phyloP scores from a whole-genome alignment of 306 rosid genomes.

The Carpinus fangiana region DNA sequence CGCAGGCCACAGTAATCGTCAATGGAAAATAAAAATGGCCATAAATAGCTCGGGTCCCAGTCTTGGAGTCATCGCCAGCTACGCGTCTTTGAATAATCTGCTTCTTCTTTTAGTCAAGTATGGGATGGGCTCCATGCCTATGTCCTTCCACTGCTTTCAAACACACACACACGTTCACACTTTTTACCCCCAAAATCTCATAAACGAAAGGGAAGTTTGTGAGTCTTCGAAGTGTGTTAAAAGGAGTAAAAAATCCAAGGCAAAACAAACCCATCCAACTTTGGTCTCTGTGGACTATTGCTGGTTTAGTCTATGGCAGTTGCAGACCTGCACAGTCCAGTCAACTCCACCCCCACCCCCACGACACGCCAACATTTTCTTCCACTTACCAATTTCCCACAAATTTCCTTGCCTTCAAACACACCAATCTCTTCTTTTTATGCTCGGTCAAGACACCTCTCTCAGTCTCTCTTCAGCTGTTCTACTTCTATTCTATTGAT shows the following conservation, averaged over 20 bases:
- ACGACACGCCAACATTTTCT: not conserved
- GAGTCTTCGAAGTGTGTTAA: not conserved
- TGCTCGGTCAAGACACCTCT: not conserved
- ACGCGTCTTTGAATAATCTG: conserved; percentile 32
- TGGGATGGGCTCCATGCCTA: not conserved
- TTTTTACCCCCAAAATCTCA: not conserved
- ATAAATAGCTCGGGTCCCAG: not conserved
- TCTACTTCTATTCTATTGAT: conserved; percentile 5
- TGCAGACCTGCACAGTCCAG: conserved; percentile 16
- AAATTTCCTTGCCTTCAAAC: conserved; percentile 3
- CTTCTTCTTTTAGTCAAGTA: not conserved
- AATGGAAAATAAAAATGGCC: too few species aligned
- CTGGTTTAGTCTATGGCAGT: conserved; percentile 14
- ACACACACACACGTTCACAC: not conserved
- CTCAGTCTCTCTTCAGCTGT: not conserved
- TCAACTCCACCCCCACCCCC: conserved; percentile 35
- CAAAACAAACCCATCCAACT: too few species aligned
- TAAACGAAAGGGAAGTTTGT: not conserved
- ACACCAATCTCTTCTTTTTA: not conserved
- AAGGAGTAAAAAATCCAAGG: not conserved
- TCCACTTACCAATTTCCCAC: not conserved
- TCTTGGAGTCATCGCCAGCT: not conserved
- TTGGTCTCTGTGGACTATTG: not conserved
- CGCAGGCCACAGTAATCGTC: too few species aligned
- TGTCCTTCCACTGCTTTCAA: not conserved